Evolutionary conservation across 129 eudicot species (phyloP).

Genomic region (Solidago caesia): DNA sequence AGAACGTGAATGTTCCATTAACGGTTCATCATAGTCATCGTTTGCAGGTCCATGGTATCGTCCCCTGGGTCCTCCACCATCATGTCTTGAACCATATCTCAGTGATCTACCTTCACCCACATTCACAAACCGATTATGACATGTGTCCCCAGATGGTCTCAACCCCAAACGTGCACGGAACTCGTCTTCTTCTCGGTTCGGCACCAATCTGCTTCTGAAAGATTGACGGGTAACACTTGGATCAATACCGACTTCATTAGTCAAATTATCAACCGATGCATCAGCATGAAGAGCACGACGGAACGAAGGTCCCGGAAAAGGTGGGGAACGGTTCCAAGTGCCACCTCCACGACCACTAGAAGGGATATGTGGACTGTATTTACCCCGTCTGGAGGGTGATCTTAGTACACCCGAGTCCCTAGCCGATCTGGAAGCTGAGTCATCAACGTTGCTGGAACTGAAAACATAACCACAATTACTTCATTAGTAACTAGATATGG

Average conservation of each 20-base stretch:
- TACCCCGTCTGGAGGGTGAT: constrained; percentile 28
- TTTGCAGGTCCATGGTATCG: constrained; percentile 33
- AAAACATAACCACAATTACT: constrained; percentile 9
- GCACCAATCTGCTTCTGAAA: constrained; percentile 5
- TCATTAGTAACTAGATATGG: constrained; percentile 2
- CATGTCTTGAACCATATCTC: constrained; percentile 23
- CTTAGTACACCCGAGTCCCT: constrained; percentile 28
- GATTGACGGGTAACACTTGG: constrained; percentile 13
- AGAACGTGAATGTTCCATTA: constrained; percentile 27
- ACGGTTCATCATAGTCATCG: constrained; percentile 23
- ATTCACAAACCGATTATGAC: constrained; percentile 23
- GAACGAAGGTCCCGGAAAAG: constrained; percentile 21
- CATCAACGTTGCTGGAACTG: constrained; percentile 32
- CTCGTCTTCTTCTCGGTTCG: constrained; percentile 11
- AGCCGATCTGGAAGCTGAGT: constrained; percentile 12
- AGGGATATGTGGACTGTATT: background rate
- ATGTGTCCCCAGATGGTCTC: constrained; percentile 28
- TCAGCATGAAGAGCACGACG: background rate
- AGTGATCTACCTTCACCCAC: constrained; percentile 32
- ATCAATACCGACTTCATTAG: background rate
- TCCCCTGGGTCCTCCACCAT: constrained; percentile 32
- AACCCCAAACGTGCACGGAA: constrained; percentile 31
- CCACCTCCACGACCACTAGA: constrained; percentile 26
- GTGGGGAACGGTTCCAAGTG: constrained; percentile 30
- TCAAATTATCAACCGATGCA: constrained; percentile 10